Percentiles rank a stretch among this genome's conserved stretches.
phyloP scores from a whole-genome alignment of 2,329 filamentous ascomycete genomes.

The Neofusicoccum ribis region DNA sequence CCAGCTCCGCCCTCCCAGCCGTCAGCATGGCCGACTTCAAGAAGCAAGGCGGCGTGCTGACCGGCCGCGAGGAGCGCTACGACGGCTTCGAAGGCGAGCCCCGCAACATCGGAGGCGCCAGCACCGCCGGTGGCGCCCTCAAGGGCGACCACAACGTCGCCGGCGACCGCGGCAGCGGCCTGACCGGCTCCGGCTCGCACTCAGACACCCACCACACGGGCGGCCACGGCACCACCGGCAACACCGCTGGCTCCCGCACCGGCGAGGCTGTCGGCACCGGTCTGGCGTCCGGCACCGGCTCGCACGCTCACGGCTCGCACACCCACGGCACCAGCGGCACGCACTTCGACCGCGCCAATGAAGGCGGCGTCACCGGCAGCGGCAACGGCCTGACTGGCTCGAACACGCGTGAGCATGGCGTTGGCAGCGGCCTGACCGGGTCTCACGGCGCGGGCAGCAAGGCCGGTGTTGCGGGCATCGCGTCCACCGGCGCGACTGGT shows the following conservation, averaged over 20 bases:
- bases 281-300: slow-evolving; percentile 17
- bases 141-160: slow-evolving; percentile 14
- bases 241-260: slow-evolving; percentile 15
- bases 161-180: background rate
- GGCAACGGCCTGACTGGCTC: background rate
- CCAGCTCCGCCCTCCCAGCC: slow-evolving; percentile 62
- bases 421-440: no score
- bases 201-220: background rate
- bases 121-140: slow-evolving; percentile 9
- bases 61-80: slow-evolving; percentile 56
- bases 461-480: no score
- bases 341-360: background rate
- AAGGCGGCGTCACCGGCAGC: background rate
- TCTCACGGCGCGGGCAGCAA: no score
- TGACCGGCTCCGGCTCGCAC: background rate
- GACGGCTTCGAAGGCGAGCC: slow-evolving; percentile 65
- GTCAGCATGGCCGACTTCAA: slow-evolving; percentile 67
- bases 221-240: background rate
- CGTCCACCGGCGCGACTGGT: background rate
- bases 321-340: slow-evolving; percentile 17
- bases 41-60: slow-evolving; percentile 54
- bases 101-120: slow-evolving; percentile 44
- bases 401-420: no score
- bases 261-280: background rate
- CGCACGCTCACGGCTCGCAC: slow-evolving; percentile 22